Percentiles rank a stretch among this genome's conserved stretches.
phyloP scores from a whole-genome alignment of 1,139 yeast genomes.

The Hyphopichia fennica region DNA sequence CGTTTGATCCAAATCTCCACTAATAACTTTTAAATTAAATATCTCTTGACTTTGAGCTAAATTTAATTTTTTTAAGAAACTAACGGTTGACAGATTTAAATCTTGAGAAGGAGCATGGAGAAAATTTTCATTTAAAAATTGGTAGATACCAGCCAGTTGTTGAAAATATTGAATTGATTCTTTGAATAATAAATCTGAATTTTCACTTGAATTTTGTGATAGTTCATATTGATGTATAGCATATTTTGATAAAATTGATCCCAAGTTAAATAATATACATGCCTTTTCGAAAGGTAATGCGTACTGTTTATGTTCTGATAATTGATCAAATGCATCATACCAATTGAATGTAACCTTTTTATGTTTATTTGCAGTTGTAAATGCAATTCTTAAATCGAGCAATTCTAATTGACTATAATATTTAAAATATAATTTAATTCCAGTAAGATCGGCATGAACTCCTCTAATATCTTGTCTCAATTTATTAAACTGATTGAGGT shows the following conservation, averaged over 20 bases:
- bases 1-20: slow-evolving; percentile 43
- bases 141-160: slow-evolving; percentile 77
- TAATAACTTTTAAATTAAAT: slow-evolving; percentile 64
- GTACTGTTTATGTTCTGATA: slow-evolving; percentile 42
- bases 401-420: slow-evolving; percentile 85
- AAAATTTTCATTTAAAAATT: slow-evolving; percentile 75
- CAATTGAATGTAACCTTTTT: slow-evolving; percentile 67
- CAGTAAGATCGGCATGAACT: slow-evolving; percentile 50
- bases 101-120: slow-evolving; percentile 89
- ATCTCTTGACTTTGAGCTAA: slow-evolving; percentile 90
- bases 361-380: slow-evolving; percentile 52
- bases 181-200: slow-evolving; percentile 47
- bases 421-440: slow-evolving; percentile 55
- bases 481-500: slow-evolving; percentile 55
- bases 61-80: slow-evolving; percentile 63
- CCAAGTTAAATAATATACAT: slow-evolving; percentile 68
- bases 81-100: slow-evolving; percentile 66
- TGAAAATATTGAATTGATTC: slow-evolving; percentile 63
- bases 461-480: slow-evolving; percentile 65
- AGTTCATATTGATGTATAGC: slow-evolving; percentile 52
- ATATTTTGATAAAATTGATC: slow-evolving; percentile 36
- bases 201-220: slow-evolving; percentile 43
- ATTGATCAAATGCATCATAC: slow-evolving; percentile 66
- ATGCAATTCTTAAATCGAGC: slow-evolving; percentile 73
- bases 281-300: slow-evolving; percentile 90